These are phyloP conservation scores for Emergomyces africanus DNA, from an alignment of 2,329 filamentous ascomycete genomes.

Conservation along the genomic window DNA sequence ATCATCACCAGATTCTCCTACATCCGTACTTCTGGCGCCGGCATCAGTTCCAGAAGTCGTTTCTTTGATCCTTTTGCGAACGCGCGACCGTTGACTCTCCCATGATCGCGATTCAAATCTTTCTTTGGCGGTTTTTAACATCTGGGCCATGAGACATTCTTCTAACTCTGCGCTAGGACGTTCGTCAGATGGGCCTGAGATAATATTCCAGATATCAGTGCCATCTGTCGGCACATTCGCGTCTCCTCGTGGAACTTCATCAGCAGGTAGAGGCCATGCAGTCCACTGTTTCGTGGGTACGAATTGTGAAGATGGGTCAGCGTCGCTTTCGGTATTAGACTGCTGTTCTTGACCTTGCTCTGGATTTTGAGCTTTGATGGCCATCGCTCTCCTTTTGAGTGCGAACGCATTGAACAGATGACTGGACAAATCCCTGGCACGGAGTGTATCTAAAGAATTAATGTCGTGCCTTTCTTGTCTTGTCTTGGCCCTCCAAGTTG, in stretches of 20 bases:
- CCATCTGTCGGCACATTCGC: slow-evolving; percentile 39
- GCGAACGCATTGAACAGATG: slow-evolving; percentile 71
- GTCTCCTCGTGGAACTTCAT: slow-evolving; percentile 46
- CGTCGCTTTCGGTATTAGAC: slow-evolving; percentile 9
- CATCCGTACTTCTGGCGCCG: slow-evolving; percentile 9
- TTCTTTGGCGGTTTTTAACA: slow-evolving; percentile 56
- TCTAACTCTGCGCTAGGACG: slow-evolving; percentile 51
- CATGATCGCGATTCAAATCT: slow-evolving; percentile 39
- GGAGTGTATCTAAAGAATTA: slow-evolving; percentile 48
- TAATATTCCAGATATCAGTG: slow-evolving; percentile 41
- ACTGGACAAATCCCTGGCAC: slow-evolving; percentile 53
- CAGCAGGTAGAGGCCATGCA: slow-evolving; percentile 64
- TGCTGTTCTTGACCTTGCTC: not conserved
- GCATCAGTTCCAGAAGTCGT: slow-evolving; percentile 9
- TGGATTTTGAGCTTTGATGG: slow-evolving; percentile 4
- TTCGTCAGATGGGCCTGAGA: slow-evolving; percentile 32
- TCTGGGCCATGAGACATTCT: slow-evolving; percentile 54
- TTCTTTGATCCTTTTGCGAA: slow-evolving; percentile 4
- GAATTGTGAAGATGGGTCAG: slow-evolving; percentile 19
- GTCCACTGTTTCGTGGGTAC: slow-evolving; percentile 54
- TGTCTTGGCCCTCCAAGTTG: slow-evolving; percentile 77
- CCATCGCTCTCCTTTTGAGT: slow-evolving; percentile 42
- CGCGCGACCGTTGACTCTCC: slow-evolving; percentile 5
- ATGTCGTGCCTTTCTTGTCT: slow-evolving; percentile 63
- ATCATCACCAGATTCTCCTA: slow-evolving; percentile 13